Base-by-base conservation (phyloP, 179 eudicot species). In the Drosera spatulata region DNA sequence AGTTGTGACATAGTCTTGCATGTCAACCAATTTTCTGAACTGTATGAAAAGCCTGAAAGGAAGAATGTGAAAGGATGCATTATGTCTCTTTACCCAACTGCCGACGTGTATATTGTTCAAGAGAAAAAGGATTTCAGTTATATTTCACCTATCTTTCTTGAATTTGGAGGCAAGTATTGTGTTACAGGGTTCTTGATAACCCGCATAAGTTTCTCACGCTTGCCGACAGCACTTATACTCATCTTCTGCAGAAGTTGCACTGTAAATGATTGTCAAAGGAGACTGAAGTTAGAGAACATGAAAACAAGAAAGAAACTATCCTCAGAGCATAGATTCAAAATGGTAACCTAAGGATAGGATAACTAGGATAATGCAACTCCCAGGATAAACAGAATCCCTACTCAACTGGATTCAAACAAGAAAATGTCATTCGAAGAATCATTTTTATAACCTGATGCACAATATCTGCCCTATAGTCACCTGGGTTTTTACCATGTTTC, bases 121-220 rank as follows among this genome's bases (percentile, higher is more conserved):
- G 7, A 10, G 22, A 10, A 39, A 10, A n/a, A 48, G 49, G n/a
- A 13, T 53, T 33, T 64, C 10, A n/a, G 9, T 39, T 0, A 39
- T 10, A 37, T 53, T 71, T 70, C 39, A 91, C 98, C 98, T 84
- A 91, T 88, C 76, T 79, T 88, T n/a, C 79, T 84, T 42, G 87
- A 78, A 67, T 86, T 79, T 64, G 77, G 59, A 15, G 98, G 98
- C 55, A 91, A 63, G 68, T 91, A 84, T 56, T 91, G 91, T 39
- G 91, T 84, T 53, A 91, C 98, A 54, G 98, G 98, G 69, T 91
- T 91, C 77, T 88, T 85, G 50, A 85, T 76, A 47, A 84, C 83
- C 6, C 91, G 85, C 73, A 91, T 64, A 43, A 91, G 85, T 50
- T 88, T 91, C 49, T 88, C 98, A 45, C 95, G 88, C 66, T 80